These are phyloP conservation scores for Cladorrhinum sp. DNA, from an alignment of 2,329 filamentous ascomycete genomes.

Conservation along the genomic window DNA sequence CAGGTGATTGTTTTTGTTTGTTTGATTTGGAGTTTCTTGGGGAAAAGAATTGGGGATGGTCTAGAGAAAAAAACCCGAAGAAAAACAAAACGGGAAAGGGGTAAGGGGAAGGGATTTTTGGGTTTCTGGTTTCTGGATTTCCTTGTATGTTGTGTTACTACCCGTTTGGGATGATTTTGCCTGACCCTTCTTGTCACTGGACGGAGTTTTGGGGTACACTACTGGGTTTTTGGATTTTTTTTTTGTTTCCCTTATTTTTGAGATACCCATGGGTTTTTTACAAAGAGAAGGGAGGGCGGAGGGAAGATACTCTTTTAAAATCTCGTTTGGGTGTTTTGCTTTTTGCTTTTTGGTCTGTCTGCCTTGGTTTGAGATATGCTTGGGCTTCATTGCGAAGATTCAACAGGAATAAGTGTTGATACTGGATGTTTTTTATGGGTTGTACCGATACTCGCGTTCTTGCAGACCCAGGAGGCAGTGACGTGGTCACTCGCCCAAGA, in stretches of 20 bases:
- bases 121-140: not conserved
- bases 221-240: not conserved
- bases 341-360: not conserved
- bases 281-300: not conserved
- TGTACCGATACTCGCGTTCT: no score
- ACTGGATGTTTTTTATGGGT: no score
- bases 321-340: not conserved
- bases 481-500: no score
- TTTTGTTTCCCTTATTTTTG: not conserved
- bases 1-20: not conserved
- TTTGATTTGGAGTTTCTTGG: not conserved
- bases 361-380: not conserved
- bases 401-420: no score
- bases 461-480: no score
- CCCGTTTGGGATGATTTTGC: not conserved
- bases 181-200: not conserved
- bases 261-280: slow-evolving; percentile 5
- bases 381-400: no score
- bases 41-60: not conserved
- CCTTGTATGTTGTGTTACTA: not conserved
- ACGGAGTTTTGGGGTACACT: no score
- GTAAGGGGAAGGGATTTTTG: not conserved
- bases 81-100: not conserved
- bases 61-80: not conserved
- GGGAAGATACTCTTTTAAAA: not conserved